These are phyloP conservation scores for Ceratocystis papillata DNA, from an alignment of 2,329 filamentous ascomycete genomes.

Conservation along the genomic window DNA sequence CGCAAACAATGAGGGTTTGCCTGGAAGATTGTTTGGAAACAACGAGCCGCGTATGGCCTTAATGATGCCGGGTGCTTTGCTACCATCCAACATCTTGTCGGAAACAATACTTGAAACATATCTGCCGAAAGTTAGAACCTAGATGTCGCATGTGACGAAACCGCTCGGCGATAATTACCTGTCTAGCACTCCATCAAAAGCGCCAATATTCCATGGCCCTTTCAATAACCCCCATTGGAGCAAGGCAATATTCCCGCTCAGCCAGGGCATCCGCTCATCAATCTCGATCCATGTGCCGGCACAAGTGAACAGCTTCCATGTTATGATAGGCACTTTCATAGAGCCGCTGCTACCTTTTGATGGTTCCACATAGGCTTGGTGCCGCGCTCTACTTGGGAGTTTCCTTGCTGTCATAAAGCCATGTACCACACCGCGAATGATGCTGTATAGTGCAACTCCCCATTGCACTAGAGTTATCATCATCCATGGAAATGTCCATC, in stretches of 20 bases:
- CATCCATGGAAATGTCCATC: slow-evolving; percentile 37
- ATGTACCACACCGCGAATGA: slow-evolving; percentile 52
- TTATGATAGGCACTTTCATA: slow-evolving; percentile 53
- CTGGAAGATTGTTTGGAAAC: slow-evolving; percentile 75
- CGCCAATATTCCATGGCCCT: slow-evolving; percentile 65
- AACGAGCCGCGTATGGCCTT: slow-evolving; percentile 63
- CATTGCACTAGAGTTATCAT: slow-evolving; percentile 50
- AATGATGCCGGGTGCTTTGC: slow-evolving; percentile 55
- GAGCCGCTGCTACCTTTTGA: slow-evolving; percentile 21
- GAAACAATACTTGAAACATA: slow-evolving; percentile 49
- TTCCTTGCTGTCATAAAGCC: slow-evolving; percentile 27
- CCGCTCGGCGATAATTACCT: slow-evolving; percentile 60
- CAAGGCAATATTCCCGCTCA: slow-evolving; percentile 63
- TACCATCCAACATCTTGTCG: slow-evolving; percentile 50
- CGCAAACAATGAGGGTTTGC: slow-evolving; percentile 49
- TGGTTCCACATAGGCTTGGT: slow-evolving; percentile 15
- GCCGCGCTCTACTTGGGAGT: slow-evolving; percentile 25
- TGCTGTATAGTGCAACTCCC: slow-evolving; percentile 45
- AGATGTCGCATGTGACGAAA: background rate
- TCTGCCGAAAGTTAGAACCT: slow-evolving; percentile 32
- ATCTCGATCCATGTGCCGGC: slow-evolving; percentile 62
- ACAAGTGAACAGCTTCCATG: slow-evolving; percentile 68
- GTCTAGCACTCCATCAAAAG: slow-evolving; percentile 68
- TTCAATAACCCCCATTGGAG: slow-evolving; percentile 61
- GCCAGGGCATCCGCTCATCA: slow-evolving; percentile 79